Evolutionary conservation across 202 grass and related monocot species (phyloP), one percentile per base, ranked within the genome.

Genomic region (Schoenoplectus triqueter): DNA sequence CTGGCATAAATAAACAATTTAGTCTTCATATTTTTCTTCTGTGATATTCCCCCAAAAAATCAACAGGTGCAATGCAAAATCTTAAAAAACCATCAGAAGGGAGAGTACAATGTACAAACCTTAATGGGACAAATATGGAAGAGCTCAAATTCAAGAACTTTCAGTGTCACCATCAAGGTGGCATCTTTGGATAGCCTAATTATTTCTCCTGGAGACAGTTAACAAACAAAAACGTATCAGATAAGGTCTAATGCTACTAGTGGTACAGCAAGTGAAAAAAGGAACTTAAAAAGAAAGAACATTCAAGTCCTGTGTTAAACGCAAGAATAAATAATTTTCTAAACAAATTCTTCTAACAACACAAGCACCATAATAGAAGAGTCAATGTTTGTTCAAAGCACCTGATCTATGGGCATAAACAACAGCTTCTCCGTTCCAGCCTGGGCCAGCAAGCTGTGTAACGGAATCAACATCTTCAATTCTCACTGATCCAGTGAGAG

Each of bases 71-170:
- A 57, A 77, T 40, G 51, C n/a, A 73, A 73, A 73, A 73, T 9
- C 21, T 78, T 57, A 2, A 20, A 49, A 7, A 3, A 17, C 7
- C 45, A 49, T 49, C 2, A 19, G 5, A n/a, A 41, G 52, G 52
- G 22, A n/a, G 13, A 41, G 50, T 76, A 11, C 56, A 52, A 60
- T 44, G 10, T 40, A 78, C 22, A 42, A 60, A 78, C 87, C 68
- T 85, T 89, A 40, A 97, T 19, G 9, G 92, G 94, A 46, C 87
- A 87, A 14, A 97, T 54, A 74, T 92, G 87, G 86, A 94, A 98
- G 69, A 95, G 56, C 89, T 95, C 95, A 80, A 87, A 95, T 80
- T 97, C 86, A 2, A 95, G 89, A 67, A 86, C 80, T 80, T 88
- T 88, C 60, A 94, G 90, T 76, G 95, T 94, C 22, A 97, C 90